A percentile compares a stretch with the other conserved stretches of the same genome.
Conservation (phyloP, 2,329 filamentous ascomycete species). For the Aspergillus sp. region DNA sequence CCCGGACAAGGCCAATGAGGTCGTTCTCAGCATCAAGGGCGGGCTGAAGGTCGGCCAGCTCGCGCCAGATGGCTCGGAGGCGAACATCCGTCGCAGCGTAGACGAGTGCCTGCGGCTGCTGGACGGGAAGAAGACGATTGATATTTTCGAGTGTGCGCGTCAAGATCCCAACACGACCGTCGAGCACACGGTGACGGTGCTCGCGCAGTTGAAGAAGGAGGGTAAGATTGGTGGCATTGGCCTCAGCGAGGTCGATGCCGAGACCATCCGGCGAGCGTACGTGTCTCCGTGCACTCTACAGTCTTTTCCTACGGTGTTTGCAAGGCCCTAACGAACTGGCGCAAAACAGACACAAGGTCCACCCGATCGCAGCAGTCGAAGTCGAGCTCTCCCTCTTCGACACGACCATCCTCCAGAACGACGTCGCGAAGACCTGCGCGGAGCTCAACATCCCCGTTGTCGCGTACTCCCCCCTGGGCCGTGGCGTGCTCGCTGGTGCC, state of each 20-base stretch:
- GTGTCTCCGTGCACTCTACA: constrained; percentile 13
- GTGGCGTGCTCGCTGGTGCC: constrained; percentile 55
- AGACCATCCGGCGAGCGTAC: constrained; percentile 44
- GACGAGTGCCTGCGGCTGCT: constrained; percentile 56
- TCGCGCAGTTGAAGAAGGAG: constrained; percentile 41
- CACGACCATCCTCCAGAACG: constrained; percentile 58
- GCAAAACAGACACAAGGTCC: constrained; percentile 45
- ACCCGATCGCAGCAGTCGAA: constrained; percentile 59
- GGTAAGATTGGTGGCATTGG: constrained; percentile 47
- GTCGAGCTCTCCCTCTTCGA: constrained; percentile 60
- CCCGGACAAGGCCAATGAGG: constrained; percentile 62
- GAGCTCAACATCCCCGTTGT: constrained; percentile 59
- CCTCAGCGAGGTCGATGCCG: constrained; percentile 44
- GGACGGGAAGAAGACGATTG: constrained; percentile 59
- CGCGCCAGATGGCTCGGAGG: constrained; percentile 52
- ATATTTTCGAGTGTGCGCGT: constrained; percentile 60
- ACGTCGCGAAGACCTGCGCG: constrained; percentile 55
- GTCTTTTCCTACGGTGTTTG: background rate
- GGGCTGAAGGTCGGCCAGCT: constrained; percentile 40
- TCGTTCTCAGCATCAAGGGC: constrained; percentile 65
- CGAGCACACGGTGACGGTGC: constrained; percentile 44
- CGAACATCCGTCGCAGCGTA: constrained; percentile 56
- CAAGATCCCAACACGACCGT: constrained; percentile 54
- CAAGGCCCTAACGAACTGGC: background rate
- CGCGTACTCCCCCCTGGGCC: constrained; percentile 60